Percentiles rank a stretch among this genome's conserved stretches.
Conservation (phyloP, 2,329 filamentous ascomycete species). For the Diaporthe sp. region DNA sequence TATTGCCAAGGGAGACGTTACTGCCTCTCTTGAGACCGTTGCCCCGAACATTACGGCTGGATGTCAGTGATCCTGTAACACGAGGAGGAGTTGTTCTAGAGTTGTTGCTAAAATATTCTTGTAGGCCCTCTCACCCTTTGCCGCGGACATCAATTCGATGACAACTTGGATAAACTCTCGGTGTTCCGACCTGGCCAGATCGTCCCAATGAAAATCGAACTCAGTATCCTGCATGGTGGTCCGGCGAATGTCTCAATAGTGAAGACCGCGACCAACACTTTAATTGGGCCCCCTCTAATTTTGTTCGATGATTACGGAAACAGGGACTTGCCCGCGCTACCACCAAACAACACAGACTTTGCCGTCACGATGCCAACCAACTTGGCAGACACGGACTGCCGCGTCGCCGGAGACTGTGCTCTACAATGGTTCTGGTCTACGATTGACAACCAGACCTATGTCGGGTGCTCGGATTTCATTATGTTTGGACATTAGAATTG, state of each 20-base stretch:
- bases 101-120: background rate
- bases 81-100: background rate
- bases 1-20: slow-evolving; percentile 26
- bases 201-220: slow-evolving; percentile 30
- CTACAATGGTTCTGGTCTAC: slow-evolving; percentile 33
- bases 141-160: slow-evolving; percentile 29
- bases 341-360: slow-evolving; percentile 31
- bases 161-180: slow-evolving; percentile 22
- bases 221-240: slow-evolving; percentile 25
- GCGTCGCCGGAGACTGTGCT: slow-evolving; percentile 26
- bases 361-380: slow-evolving; percentile 29
- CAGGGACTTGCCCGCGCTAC: slow-evolving; percentile 17
- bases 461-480: slow-evolving; percentile 32
- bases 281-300: slow-evolving; percentile 23
- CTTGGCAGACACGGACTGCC: slow-evolving; percentile 15
- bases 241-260: slow-evolving; percentile 30
- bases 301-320: slow-evolving; percentile 30
- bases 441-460: slow-evolving; percentile 30
- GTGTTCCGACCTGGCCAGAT: slow-evolving; percentile 31
- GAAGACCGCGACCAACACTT: slow-evolving; percentile 26
- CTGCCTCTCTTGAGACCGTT: slow-evolving; percentile 30
- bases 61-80: background rate
- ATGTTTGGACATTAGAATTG: slow-evolving; percentile 16
- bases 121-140: slow-evolving; percentile 29
- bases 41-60: slow-evolving; percentile 33